Base-by-base conservation (phyloP, 179 eudicot species). In the Vitellaria paradoxa region DNA sequence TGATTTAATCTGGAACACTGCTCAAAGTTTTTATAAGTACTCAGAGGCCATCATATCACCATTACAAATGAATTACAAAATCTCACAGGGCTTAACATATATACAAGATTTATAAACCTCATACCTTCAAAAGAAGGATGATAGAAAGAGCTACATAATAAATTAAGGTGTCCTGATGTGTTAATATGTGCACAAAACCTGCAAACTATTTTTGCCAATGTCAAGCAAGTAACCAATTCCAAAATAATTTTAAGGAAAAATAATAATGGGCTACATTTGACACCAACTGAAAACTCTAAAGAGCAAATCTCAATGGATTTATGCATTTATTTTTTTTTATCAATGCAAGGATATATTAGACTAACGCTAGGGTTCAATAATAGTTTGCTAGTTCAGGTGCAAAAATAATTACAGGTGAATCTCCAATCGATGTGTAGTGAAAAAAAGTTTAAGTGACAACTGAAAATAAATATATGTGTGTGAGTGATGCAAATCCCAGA, bases 191-290 rank as follows among this genome's bases (percentile, higher is more conserved):
- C 49, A 66, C 9, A 62, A 11, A 60, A 68, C 67, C 52, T 75
- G 83, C 77, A 77, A 72, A 57, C 76, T 68, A 70, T 45, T 62
- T 69, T 30, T 42, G 5, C 77, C 55, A 67, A 65, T 55, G 65
- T 73, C 66, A 55, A 37, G 15, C 70, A 17, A 26, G 49, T 30
- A 30, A 50, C 47, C 40, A 47, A 17, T 13, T 21, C 76, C 55
- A 46, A 50, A 6, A n/a, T 11, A 3, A 3, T 15, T 13, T 45
- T 20, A 45, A 30, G 37, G 55, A 17, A 62, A 74, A 66, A 6
- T 5, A 63, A 74, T 21, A 14, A 26, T 6, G 49, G 12, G 42
- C 14, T 23, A 26, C 24, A 23, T 26, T 61, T 49, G 68, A 12
- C 23, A 9, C 15, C 26, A 75, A 66, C 37, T 8, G 10, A 65